Evolutionary conservation across 352 stramenopile species (phyloP), one percentile per base, ranked within the genome.

Genomic region (Globisporangium middletonii): DNA sequence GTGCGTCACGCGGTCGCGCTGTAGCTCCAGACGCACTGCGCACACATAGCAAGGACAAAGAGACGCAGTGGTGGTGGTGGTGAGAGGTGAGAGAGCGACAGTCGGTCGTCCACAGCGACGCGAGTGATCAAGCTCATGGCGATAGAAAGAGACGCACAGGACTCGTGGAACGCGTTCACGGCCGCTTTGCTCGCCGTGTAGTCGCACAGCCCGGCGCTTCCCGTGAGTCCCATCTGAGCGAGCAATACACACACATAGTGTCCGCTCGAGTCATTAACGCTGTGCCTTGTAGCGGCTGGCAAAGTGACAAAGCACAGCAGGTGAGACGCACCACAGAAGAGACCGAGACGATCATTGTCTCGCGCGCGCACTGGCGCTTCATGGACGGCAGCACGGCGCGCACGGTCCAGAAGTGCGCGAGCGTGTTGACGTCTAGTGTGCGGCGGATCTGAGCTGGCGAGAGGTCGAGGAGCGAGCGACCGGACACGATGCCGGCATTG

Each of bases 151-250:
- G 13, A 38, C 55, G 35, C 49, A 87, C 77, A 52, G 7, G 73
- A 74, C 63, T 92, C 80, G 63, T 89, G 80, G 60, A 92, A 94
- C 3, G 75, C 79, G 42, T 75, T 84, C 23, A 83, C 64, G 2
- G 84, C 84, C 27, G 77, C 83, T 61, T 94, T 94, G 65, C 72
- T 89, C 7, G 77, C 77, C 47, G 79, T 89, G 57, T 94, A 94
- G 69, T 94, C 84, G 0, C 64, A 68, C 37, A 94, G 65, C 44
- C 73, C 64, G 0, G 84, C 79, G 18, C 79, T 79, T 50, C 69
- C 80, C 9, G 72, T 78, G 57, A 92, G 71, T 9, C 80, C 80
- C 79, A 94, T 86, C 76, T 84, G 55, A 30, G 58, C n/a, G 15
- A 1, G 30, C 23, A 45, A 18, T 13, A 42, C 18, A n/a, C 28